Evolutionary conservation across 345 rosid genomes (phyloP), one percentile per base, ranked within the genome.

Genomic region (Geranium brycei): DNA sequence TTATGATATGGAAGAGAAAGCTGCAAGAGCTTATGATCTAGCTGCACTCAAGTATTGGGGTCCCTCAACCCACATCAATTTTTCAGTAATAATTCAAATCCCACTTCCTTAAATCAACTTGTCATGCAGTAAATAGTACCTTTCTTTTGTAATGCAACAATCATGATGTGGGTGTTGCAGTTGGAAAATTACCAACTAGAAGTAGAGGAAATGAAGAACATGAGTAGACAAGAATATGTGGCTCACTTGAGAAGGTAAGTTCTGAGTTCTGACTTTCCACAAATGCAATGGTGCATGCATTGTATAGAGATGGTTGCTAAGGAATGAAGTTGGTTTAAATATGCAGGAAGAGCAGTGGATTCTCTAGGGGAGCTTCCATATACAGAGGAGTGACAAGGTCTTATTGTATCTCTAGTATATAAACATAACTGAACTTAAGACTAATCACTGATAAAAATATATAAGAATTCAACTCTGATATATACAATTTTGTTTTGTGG

Each of bases 21-120:
- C 98, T 76, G 98, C 96, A 66, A 82, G 96, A 77, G 88, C 98
- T 35, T 92, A 92, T 77, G 98, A 89, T 81, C 81, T 83, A 62
- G 98, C 98, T 75, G 97, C 98, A 68, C 86, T 92, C 80, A 92
- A 92, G 88, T 92, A 92, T 74, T 89, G 98, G 97, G 98, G 98
- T 66, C 90, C 93, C 69, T 79, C 93, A 23, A 86, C 98, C 58
- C 96, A 87, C 71, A 86, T 85, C 62, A 89, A 92, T 76, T 92
- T 86, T 79, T 75, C 95, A 13, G 95, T 92, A 87, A 75, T 62
- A 60, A 71, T 66, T 65, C 15, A 62, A 14, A 51, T 57, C 59
- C 67, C 28, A 17, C 14, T 38, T 60, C 66, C 63, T 31, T 64
- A 23, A 30, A 64, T 41, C 16, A 58, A 31, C 51, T 17, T 65